Percentiles rank a stretch among this genome's conserved stretches.
phyloP scores from a whole-genome alignment of 108 stramenopile genomes.

The Cylindrotheca closterium region DNA sequence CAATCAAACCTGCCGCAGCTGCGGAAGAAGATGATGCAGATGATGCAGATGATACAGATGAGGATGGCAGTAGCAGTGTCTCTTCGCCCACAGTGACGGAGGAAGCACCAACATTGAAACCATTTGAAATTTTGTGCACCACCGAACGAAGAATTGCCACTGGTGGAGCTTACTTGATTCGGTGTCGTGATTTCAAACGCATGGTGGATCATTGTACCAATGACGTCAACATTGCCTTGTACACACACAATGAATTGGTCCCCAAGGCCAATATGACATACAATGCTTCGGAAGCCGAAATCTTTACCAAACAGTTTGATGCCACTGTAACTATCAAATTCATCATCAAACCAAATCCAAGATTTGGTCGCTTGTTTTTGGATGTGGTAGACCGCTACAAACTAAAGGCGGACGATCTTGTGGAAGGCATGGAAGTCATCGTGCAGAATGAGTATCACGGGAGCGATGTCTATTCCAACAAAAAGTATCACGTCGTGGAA shows the following conservation, averaged over 20 bases:
- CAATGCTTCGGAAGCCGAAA: too few relatives aligned
- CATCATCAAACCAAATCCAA: neutral
- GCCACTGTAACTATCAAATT: conserved; percentile 12
- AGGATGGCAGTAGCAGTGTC: too few relatives aligned
- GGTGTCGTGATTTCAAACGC: conserved; percentile 14
- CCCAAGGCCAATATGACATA: too few relatives aligned
- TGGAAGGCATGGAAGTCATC: neutral
- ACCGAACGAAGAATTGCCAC: conserved; percentile 1
- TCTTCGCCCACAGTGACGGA: too few relatives aligned
- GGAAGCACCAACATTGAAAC: too few relatives aligned
- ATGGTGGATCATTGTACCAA: conserved; percentile 7
- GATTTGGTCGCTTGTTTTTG: conserved; percentile 9
- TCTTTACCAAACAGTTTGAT: too few relatives aligned
- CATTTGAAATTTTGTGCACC: conserved; percentile 14
- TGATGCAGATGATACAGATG: too few relatives aligned
- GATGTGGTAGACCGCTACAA: conserved; percentile 17
- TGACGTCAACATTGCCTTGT: neutral
- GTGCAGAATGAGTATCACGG: conserved; percentile 16
- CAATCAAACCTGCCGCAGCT: too few relatives aligned
- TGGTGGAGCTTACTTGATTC: conserved; percentile 8
- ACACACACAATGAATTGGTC: conserved; percentile 8
- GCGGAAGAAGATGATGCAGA: too few relatives aligned
- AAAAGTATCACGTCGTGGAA: conserved; percentile 14
- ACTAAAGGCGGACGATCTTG: conserved; percentile 2
- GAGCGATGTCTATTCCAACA: neutral